A percentile compares a stretch with the other conserved stretches of the same genome.
Evolutionary conservation across 2,329 filamentous ascomycete species (phyloP).

Genomic region (Colletotrichum lini): DNA sequence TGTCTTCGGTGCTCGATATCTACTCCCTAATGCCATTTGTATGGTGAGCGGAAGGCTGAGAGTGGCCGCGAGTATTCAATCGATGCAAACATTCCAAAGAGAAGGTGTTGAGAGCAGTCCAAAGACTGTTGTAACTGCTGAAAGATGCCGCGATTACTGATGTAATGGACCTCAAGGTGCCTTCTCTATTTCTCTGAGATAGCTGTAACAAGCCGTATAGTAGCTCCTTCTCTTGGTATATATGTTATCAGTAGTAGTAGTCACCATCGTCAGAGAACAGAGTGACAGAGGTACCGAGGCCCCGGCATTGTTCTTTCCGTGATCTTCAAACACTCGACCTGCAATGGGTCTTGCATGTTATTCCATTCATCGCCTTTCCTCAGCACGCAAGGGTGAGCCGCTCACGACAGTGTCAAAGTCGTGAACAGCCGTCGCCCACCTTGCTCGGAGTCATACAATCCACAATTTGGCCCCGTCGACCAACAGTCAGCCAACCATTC

Average conservation of each 20-base stretch:
- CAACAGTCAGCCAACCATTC: conserved; percentile 10
- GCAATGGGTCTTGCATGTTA: too few species aligned
- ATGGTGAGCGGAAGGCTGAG: not conserved
- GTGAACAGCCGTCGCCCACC: not conserved
- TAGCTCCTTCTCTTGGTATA: not conserved
- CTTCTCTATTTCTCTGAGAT: not conserved
- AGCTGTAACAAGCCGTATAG: not conserved
- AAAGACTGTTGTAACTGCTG: too few species aligned
- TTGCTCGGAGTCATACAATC: not conserved
- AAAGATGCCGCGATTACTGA: not conserved
- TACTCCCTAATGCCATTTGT: not conserved
- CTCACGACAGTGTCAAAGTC: not conserved
- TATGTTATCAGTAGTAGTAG: too few species aligned
- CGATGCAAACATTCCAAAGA: too few species aligned
- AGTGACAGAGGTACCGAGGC: not conserved
- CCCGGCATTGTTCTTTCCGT: not conserved
- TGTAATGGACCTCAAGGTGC: too few species aligned
- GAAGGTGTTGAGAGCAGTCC: too few species aligned
- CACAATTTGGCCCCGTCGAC: not conserved
- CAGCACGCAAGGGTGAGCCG: not conserved
- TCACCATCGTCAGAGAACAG: too few species aligned
- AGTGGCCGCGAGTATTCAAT: not conserved
- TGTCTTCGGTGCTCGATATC: not conserved
- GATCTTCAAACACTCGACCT: not conserved
- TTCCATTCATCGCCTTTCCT: not conserved